These are phyloP conservation scores for Naganishia onofrii DNA, from an alignment of 768 basidiomycete genomes.

Conservation along the genomic window DNA sequence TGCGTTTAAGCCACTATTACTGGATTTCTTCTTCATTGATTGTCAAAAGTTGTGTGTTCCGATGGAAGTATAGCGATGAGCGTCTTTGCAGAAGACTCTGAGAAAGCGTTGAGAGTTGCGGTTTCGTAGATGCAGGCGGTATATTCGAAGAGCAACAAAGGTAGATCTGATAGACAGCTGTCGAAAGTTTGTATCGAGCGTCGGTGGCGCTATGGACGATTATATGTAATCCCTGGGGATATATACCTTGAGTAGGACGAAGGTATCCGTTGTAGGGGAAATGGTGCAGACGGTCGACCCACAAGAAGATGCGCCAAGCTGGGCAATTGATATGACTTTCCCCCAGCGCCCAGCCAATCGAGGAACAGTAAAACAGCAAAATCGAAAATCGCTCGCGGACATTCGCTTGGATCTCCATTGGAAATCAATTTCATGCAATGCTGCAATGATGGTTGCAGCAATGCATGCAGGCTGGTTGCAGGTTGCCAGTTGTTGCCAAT, in stretches of 20 bases:
- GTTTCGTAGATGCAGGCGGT: not conserved
- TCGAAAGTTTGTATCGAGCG: not conserved
- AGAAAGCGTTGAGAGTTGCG: not conserved
- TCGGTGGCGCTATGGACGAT: not conserved
- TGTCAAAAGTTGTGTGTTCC: conserved; percentile 8
- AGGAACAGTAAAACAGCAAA: not conserved
- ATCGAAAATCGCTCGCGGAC: conserved; percentile 1
- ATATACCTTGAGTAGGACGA: not conserved
- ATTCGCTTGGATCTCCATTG: not conserved
- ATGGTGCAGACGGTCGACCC: not conserved
- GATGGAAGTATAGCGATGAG: conserved; percentile 13
- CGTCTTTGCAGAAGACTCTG: not conserved
- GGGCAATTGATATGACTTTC: not conserved
- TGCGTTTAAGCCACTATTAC: conserved; percentile 32
- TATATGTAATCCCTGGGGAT: conserved; percentile 2
- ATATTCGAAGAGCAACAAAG: not conserved
- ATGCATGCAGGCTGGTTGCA: not conserved
- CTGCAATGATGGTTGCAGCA: too few species aligned
- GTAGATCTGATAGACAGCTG: not conserved
- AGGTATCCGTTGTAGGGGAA: not conserved
- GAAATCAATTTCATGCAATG: not conserved
- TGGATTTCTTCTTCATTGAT: conserved; percentile 34
- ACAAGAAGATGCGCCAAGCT: not conserved
- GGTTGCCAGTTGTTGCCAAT: not conserved
- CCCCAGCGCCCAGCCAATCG: not conserved